phyloP scores from a whole-genome alignment of 345 rosid genomes.

The Psidium friedrichsthalianum region DNA sequence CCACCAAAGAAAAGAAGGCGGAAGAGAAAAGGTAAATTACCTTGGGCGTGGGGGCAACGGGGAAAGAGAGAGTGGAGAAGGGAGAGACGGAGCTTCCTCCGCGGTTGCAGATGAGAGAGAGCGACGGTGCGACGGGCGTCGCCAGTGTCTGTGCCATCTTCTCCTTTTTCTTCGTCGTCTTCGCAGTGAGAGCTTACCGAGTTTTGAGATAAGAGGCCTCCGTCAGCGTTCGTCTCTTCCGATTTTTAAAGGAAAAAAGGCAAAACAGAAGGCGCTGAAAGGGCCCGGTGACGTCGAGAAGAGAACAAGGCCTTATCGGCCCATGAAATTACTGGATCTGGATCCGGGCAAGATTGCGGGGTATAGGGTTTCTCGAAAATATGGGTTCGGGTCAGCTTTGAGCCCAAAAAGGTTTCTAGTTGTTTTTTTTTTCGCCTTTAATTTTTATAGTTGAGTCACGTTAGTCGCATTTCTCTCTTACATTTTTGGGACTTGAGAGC shows the following conservation, averaged over 20 bases:
- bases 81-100: constrained; percentile 12
- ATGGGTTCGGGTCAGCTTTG: background rate
- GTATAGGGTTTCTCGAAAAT: background rate
- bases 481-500: background rate
- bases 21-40: constrained; percentile 5
- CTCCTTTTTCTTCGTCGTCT: background rate
- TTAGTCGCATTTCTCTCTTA: background rate
- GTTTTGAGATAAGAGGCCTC: background rate
- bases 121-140: constrained; percentile 56
- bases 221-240: background rate
- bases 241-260: background rate
- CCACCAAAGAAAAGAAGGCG: no score
- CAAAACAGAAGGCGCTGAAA: background rate
- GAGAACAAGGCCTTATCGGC: background rate
- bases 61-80: constrained; percentile 32
- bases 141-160: constrained; percentile 64
- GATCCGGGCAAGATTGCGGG: background rate
- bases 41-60: constrained; percentile 30
- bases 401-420: background rate
- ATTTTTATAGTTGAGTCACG: background rate
- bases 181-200: background rate
- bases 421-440: background rate
- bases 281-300: background rate
- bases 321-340: background rate
- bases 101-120: constrained; percentile 38